These are phyloP conservation scores for Candida ulmi DNA, from an alignment of 805 yeast genomes.

Conservation along the genomic window DNA sequence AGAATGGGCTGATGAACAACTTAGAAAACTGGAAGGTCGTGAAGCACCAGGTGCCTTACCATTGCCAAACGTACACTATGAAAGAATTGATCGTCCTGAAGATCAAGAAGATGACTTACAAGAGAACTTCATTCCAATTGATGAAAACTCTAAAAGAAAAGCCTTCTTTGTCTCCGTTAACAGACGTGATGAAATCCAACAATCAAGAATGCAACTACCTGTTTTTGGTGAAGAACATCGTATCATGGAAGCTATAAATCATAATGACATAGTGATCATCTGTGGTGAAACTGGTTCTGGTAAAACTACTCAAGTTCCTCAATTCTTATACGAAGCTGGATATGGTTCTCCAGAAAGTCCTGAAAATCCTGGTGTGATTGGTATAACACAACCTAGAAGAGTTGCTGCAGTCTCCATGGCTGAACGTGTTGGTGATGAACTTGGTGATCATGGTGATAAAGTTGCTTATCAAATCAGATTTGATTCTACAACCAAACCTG, in stretches of 20 bases:
- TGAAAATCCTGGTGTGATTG: conserved; percentile 88
- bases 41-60: conserved; percentile 42
- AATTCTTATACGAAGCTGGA: conserved; percentile 89
- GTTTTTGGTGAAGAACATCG: conserved; percentile 87
- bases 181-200: conserved; percentile 62
- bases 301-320: conserved; percentile 97
- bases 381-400: conserved; percentile 92
- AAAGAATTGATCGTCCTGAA: conserved; percentile 56
- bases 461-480: conserved; percentile 84
- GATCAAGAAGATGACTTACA: conserved; percentile 69
- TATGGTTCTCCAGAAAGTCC: conserved; percentile 56
- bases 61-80: conserved; percentile 32
- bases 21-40: conserved; percentile 58
- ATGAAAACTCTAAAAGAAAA: conserved; percentile 43
- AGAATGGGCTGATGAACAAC: conserved; percentile 81
- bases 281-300: conserved; percentile 99
- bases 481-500: conserved; percentile 57
- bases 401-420: conserved; percentile 95
- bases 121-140: conserved; percentile 56
- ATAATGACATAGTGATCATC: conserved; percentile 82
- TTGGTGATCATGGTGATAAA: conserved; percentile 62
- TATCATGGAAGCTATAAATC: conserved; percentile 93
- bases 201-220: conserved; percentile 68
- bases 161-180: conserved; percentile 64
- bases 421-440: conserved; percentile 66